Conservation (phyloP, 148 eudicot species). For the Selenicereus undatus region DNA sequence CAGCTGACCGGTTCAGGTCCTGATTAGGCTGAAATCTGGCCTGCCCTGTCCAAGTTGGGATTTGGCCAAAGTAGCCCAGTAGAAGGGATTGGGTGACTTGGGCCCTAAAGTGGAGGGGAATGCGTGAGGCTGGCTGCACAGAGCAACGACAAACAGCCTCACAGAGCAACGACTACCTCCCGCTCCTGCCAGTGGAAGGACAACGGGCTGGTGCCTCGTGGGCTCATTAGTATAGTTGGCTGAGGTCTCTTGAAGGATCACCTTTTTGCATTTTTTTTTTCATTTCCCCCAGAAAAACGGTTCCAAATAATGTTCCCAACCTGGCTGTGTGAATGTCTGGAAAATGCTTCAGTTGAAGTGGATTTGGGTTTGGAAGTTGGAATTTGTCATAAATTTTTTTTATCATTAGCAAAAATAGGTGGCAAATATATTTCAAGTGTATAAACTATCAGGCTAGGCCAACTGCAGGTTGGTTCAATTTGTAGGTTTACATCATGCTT, state of each 20-base stretch:
- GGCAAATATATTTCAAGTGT: too few relatives aligned
- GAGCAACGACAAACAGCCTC: slow-evolving; percentile 14
- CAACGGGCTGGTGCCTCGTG: slow-evolving; percentile 7
- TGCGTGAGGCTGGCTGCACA: too few relatives aligned
- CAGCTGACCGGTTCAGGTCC: neutral
- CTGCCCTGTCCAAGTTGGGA: slow-evolving; percentile 5
- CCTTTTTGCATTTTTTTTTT: neutral
- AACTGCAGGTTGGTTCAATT: too few relatives aligned
- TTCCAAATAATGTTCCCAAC: too few relatives aligned
- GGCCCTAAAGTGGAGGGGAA: slow-evolving; percentile 17
- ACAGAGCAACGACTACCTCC: slow-evolving; percentile 13
- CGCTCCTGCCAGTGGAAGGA: slow-evolving; percentile 23
- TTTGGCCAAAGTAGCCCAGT: neutral
- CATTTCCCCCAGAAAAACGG: too few relatives aligned
- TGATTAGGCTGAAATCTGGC: neutral
- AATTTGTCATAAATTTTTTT: too few relatives aligned
- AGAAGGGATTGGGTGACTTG: neutral
- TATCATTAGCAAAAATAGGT: too few relatives aligned
- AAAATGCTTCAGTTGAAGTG: too few relatives aligned
- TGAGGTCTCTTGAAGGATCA: slow-evolving; percentile 15
- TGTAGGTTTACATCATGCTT: too few relatives aligned
- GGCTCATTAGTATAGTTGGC: slow-evolving; percentile 10
- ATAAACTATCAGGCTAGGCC: too few relatives aligned
- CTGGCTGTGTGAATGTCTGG: too few relatives aligned
- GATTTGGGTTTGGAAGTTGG: too few relatives aligned